phyloP scores from a whole-genome alignment of 768 basidiomycete genomes.

The Mycena chlorophos region DNA sequence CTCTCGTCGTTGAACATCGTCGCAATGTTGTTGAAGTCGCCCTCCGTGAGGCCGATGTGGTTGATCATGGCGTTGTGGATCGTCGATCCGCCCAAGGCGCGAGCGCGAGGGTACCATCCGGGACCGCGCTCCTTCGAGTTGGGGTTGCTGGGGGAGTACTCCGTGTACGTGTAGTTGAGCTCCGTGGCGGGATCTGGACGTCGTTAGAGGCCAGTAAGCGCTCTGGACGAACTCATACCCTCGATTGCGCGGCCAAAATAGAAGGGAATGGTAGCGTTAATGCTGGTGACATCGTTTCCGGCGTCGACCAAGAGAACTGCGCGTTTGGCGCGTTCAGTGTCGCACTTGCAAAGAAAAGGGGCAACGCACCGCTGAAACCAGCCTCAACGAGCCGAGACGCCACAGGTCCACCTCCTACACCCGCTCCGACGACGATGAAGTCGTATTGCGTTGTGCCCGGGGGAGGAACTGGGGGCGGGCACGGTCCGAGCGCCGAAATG shows the following conservation, averaged over 20 bases:
- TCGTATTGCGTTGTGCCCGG: too few species aligned
- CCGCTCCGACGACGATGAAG: conserved; percentile 30
- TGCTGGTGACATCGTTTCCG: conserved; percentile 27
- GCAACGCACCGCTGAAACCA: conserved; percentile 26
- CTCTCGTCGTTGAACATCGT: conserved; percentile 27
- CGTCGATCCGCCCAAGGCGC: conserved; percentile 33
- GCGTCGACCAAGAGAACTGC: conserved; percentile 33
- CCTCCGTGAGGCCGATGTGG: conserved; percentile 26
- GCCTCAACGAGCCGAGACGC: conserved; percentile 27
- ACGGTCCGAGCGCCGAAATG: too few species aligned
- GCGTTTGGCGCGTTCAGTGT: background rate
- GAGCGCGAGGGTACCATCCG: conserved; percentile 35
- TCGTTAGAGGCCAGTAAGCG: background rate
- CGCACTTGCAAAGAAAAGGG: background rate
- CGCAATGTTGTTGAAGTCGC: conserved; percentile 30
- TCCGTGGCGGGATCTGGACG: conserved; percentile 26
- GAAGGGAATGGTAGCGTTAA: conserved; percentile 32
- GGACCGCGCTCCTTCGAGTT: conserved; percentile 23
- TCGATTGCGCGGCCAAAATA: conserved; percentile 28
- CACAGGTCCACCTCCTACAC: conserved; percentile 31
- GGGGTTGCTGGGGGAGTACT: conserved; percentile 31
- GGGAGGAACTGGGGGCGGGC: too few species aligned
- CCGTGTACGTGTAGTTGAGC: conserved; percentile 31
- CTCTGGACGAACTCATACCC: conserved; percentile 17
- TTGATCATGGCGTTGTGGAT: conserved; percentile 34